Base-by-base conservation (phyloP, 2,329 filamentous ascomycete genomes). In the Ustilaginoidea virens region DNA sequence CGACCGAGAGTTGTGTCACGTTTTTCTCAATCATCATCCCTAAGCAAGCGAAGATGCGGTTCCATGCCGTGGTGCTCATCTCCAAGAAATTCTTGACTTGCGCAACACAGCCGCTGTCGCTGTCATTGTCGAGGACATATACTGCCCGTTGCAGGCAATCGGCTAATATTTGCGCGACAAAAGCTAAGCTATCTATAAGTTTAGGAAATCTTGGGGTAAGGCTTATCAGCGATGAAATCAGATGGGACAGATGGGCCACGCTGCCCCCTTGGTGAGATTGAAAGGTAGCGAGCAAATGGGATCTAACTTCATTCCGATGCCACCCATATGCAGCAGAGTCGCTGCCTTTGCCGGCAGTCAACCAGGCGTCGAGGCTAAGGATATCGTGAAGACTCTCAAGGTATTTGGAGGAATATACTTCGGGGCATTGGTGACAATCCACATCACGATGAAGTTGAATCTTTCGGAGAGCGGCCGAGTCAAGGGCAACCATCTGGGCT, bases 11-110 rank as follows among this genome's bases (percentile, higher is more conserved):
- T 27, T 56, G 55, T 7, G 66, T 70, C 23, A 66, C 57, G 31
- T 63, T 61, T 39, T 69, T 74, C 17, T 72, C 66, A 24, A 74
- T 59, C 31, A 66, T 55, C 4, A 39, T 38, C 4, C 53, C 51
- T 11, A 74, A 40, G 4, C 55, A 55, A 5, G 40, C 39, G 2
- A 62, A 59, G 21, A 61, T 51, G 8, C 48, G 36, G 12, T 45
- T 43, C 40, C 63, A 72, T 17, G 63, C 52, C 2, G 48, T 37
- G 30, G 66, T 50, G 1, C 56, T 61, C 23, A 52, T 37, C 32
- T 38, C 48, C 33, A 67, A 36, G 23, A 51, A 51, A 13, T 48
- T 41, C 27, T 43, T 47, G 12, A 45, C 43, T 4, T 45, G 45
- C 1, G 29, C 16, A 11, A 34, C 23, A 22, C 38, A 38, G 12